A percentile compares a stretch with the other conserved stretches of the same genome.
Evolutionary conservation across 305 asterid species (phyloP).

Genomic region (Fraxinus sp.): DNA sequence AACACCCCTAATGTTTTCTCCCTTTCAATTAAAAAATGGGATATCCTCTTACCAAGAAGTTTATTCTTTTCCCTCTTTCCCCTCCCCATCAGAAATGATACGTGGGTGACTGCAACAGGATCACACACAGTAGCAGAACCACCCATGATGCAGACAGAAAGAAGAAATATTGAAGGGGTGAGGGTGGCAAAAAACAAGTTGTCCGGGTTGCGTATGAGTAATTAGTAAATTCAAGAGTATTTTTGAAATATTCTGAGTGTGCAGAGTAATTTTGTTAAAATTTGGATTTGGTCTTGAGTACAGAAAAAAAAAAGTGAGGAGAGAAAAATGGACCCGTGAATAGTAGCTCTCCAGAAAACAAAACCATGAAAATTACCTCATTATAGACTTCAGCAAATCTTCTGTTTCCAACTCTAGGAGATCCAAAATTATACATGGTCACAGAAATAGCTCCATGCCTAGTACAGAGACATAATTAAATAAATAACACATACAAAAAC

Average conservation of each 20-base stretch:
- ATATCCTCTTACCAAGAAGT: neutral
- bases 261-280: neutral
- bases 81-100: neutral
- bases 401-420: conserved; percentile 97
- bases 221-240: neutral
- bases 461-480: conserved; percentile 22
- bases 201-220: neutral
- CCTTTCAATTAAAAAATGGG: neutral
- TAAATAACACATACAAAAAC: neutral
- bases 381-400: conserved; percentile 86
- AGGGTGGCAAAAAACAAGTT: neutral
- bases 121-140: neutral
- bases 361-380: conserved; percentile 47
- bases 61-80: neutral
- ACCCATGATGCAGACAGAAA: neutral
- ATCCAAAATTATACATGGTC: conserved; percentile 95
- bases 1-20: neutral
- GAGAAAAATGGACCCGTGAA: neutral
- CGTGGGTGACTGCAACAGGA: neutral
- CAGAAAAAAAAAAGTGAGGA: neutral
- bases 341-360: neutral
- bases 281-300: neutral
- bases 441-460: conserved; percentile 80
- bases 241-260: neutral
- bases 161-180: neutral